Evolutionary conservation across 176 grass and related monocot genomes (phyloP).

Genomic region (Ampelocalamus luodianensis): DNA sequence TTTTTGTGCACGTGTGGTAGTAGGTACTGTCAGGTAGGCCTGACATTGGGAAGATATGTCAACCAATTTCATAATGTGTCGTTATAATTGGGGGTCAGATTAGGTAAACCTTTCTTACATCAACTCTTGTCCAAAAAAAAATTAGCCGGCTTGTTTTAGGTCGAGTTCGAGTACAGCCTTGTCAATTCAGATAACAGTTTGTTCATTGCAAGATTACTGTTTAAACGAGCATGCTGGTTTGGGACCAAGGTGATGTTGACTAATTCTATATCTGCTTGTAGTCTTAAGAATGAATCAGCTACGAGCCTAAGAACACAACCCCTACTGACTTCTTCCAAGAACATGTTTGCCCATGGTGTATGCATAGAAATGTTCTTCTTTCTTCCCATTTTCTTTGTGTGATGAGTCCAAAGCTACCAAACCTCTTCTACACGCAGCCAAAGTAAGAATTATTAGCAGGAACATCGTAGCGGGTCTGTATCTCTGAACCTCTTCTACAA

Average conservation of each 20-base stretch:
- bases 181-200: constrained; percentile 5
- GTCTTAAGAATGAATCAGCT: constrained; percentile 12
- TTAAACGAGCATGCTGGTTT: neutral
- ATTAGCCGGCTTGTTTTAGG: neutral
- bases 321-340: neutral
- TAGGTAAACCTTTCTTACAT: constrained; percentile 36
- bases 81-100: constrained; percentile 21
- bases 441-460: too few species aligned
- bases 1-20: constrained; percentile 49
- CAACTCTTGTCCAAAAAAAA: constrained; percentile 34
- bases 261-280: neutral
- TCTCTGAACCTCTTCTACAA: neutral
- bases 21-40: constrained; percentile 44
- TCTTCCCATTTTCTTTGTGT: neutral
- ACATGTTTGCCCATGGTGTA: neutral
- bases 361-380: neutral
- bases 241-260: constrained; percentile 32
- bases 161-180: constrained; percentile 22
- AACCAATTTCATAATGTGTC: constrained; percentile 39
- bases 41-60: constrained; percentile 27
- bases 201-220: constrained; percentile 13
- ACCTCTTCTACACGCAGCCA: too few species aligned
- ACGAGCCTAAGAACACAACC: neutral
- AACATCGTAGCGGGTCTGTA: too few species aligned
- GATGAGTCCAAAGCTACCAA: too few species aligned